Conservation (phyloP, 768 basidiomycete species). For the Suillus lakei region DNA sequence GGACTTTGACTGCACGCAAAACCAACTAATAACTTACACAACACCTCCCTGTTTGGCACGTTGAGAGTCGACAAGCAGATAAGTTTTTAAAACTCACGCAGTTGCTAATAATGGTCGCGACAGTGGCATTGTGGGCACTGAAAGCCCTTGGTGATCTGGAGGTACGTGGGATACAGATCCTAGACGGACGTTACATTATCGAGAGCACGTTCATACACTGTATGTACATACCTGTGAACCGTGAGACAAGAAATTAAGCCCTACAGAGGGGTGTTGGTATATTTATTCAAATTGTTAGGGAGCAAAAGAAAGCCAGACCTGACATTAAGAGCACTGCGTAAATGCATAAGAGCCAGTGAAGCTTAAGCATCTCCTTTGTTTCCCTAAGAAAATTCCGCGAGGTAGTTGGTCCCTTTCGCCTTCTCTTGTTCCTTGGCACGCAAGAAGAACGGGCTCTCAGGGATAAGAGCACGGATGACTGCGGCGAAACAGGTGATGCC, state of each 20-base stretch:
- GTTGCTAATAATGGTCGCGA: slow-evolving; percentile 84
- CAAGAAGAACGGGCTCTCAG: slow-evolving; percentile 80
- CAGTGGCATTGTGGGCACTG: slow-evolving; percentile 57
- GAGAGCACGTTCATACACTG: neutral
- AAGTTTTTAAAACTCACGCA: slow-evolving; percentile 46
- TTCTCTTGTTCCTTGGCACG: slow-evolving; percentile 60
- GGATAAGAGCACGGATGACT: slow-evolving; percentile 64
- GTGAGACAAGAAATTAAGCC: slow-evolving; percentile 80
- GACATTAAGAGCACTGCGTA: slow-evolving; percentile 87
- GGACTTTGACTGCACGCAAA: slow-evolving; percentile 9
- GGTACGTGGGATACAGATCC: slow-evolving; percentile 82
- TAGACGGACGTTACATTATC: slow-evolving; percentile 25
- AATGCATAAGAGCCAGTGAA: slow-evolving; percentile 82
- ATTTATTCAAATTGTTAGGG: neutral
- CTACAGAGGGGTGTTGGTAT: slow-evolving; percentile 32
- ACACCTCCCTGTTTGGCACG: slow-evolving; percentile 43
- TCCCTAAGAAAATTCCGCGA: slow-evolving; percentile 73
- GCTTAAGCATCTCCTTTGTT: slow-evolving; percentile 74
- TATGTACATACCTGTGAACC: slow-evolving; percentile 57
- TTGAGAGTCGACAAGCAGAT: slow-evolving; percentile 1
- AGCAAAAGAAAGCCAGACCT: slow-evolving; percentile 30
- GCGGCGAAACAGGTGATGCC: slow-evolving; percentile 77
- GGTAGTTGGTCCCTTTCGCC: slow-evolving; percentile 40
- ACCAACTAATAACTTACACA: slow-evolving; percentile 34
- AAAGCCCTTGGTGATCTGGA: slow-evolving; percentile 68